A percentile compares a stretch with the other conserved stretches of the same genome.
Evolutionary conservation across 2,329 filamentous ascomycete genomes (phyloP).

Genomic region (Teratosphaeria destructans): DNA sequence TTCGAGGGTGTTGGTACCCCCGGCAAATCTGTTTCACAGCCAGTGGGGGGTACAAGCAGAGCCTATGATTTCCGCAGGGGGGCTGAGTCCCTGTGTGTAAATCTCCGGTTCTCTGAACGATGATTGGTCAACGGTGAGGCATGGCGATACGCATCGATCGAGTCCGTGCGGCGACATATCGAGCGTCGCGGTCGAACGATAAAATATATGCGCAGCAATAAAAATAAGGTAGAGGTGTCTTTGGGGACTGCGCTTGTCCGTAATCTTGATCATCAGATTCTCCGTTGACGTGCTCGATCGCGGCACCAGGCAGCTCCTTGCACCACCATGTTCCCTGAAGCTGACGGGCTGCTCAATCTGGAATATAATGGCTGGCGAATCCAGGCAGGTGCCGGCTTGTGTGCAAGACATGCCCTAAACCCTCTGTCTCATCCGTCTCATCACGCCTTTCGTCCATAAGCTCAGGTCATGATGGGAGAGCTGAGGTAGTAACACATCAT

Average conservation of each 20-base stretch:
- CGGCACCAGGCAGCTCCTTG: neutral
- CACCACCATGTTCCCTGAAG: neutral
- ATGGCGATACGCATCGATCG: too few relatives aligned
- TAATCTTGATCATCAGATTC: neutral
- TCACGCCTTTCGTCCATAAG: too few relatives aligned
- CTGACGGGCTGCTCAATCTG: neutral
- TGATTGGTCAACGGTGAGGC: too few relatives aligned
- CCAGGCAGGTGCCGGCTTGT: neutral
- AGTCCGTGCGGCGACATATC: too few relatives aligned
- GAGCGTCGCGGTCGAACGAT: neutral
- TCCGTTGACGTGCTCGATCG: neutral
- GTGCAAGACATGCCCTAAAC: neutral
- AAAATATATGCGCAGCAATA: too few relatives aligned
- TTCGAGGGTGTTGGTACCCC: neutral
- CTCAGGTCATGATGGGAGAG: too few relatives aligned
- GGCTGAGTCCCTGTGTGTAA: too few relatives aligned
- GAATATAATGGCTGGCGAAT: neutral
- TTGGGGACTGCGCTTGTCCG: neutral
- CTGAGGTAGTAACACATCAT: too few relatives aligned
- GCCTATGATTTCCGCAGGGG: neutral
- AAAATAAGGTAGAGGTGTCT: neutral
- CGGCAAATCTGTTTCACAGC: neutral
- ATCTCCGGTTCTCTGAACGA: too few relatives aligned
- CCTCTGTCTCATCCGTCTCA: too few relatives aligned
- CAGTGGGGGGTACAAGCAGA: neutral